Conservation (phyloP, 345 rosid species). For the Citrus glauca region DNA sequence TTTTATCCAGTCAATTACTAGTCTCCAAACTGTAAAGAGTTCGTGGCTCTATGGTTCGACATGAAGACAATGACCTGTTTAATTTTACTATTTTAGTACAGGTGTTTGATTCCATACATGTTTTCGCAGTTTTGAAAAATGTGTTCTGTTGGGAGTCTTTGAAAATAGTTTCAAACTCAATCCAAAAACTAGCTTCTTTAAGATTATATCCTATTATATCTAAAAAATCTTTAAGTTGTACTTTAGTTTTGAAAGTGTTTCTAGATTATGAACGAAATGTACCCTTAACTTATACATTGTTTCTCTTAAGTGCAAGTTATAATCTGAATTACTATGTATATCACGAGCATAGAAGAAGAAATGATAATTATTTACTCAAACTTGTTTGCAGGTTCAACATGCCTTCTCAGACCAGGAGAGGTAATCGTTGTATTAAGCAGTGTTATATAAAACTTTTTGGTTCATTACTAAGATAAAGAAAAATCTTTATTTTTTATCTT, state of each 20-base stretch:
- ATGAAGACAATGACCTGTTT: too few relatives aligned
- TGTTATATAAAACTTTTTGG: background rate
- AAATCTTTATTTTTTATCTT: too few relatives aligned
- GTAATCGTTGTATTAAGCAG: conserved; percentile 21
- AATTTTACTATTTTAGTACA: too few relatives aligned
- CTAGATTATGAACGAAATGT: background rate
- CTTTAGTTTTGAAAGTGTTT: background rate
- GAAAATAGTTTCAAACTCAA: too few relatives aligned
- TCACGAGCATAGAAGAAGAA: background rate
- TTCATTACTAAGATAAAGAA: background rate
- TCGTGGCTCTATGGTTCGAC: too few relatives aligned
- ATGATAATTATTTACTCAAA: background rate
- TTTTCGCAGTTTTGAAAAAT: too few relatives aligned
- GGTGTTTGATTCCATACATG: too few relatives aligned
- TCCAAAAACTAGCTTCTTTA: background rate
- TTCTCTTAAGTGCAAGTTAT: background rate
- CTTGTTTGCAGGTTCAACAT: conserved; percentile 49
- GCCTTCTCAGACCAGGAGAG: conserved; percentile 64
- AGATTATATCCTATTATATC: background rate
- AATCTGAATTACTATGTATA: background rate
- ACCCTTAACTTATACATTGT: background rate
- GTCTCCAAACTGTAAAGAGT: too few relatives aligned
- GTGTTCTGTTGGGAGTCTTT: too few relatives aligned
- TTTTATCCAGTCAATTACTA: too few relatives aligned
- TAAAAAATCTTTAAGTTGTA: too few relatives aligned